These are phyloP conservation scores for Calonectria crousiana DNA, from an alignment of 2,329 filamentous ascomycete species.

Conservation along the genomic window DNA sequence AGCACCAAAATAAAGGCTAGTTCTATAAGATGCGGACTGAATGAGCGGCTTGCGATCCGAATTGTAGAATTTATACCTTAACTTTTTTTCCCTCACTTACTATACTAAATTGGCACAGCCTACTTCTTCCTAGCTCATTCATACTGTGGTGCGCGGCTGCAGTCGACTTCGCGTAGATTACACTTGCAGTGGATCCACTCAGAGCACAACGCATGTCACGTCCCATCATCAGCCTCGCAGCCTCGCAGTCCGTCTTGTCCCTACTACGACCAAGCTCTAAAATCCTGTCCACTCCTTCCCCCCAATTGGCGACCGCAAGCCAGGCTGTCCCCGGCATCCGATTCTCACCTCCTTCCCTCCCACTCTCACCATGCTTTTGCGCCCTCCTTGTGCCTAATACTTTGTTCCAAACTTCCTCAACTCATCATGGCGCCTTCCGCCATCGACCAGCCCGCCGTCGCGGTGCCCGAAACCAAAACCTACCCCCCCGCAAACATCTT, in stretches of 20 bases:
- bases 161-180: constrained; percentile 5
- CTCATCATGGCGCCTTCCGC: constrained; percentile 66
- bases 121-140: not conserved
- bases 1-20: not conserved
- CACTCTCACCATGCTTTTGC: constrained; percentile 33
- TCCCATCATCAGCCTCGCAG: constrained; percentile 51
- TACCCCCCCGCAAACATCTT: constrained; percentile 69
- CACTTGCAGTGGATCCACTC: constrained; percentile 36
- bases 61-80: not conserved
- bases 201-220: constrained; percentile 30
- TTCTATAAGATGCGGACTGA: not conserved
- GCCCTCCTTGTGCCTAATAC: constrained; percentile 21
- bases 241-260: constrained; percentile 47
- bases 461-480: constrained; percentile 53
- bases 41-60: not conserved
- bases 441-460: constrained; percentile 57
- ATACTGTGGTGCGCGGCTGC: not conserved
- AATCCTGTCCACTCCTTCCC: constrained; percentile 25
- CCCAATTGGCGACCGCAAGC: constrained; percentile 43
- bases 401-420: constrained; percentile 16
- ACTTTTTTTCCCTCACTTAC: not conserved
- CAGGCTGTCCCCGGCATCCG: constrained; percentile 25
- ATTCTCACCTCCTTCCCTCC: constrained; percentile 14
- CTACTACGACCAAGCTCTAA: constrained; percentile 38
- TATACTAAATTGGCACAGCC: not conserved